Percentiles rank a stretch among this genome's conserved stretches.
phyloP scores from a whole-genome alignment of 805 yeast genomes.

The Torulaspora indica region DNA sequence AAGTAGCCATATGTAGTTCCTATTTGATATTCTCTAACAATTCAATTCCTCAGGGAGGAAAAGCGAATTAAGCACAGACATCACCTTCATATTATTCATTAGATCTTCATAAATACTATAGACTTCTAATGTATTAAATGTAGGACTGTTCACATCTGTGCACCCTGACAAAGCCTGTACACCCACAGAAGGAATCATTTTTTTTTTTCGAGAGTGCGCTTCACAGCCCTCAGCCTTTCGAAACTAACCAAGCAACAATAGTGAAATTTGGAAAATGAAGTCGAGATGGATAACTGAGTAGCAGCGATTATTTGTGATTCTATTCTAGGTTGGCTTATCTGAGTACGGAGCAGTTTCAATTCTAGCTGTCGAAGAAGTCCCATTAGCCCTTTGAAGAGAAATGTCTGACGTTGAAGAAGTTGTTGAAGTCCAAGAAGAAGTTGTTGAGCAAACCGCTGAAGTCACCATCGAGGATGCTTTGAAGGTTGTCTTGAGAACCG shows the following conservation, averaged over 20 bases:
- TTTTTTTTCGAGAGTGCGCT: not conserved
- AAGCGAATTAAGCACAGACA: not conserved
- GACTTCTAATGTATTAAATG: too few species aligned
- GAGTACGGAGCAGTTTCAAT: slow-evolving; percentile 53
- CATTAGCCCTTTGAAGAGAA: slow-evolving; percentile 34
- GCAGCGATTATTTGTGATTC: not conserved
- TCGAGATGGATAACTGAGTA: not conserved
- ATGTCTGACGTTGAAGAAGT: slow-evolving; percentile 95
- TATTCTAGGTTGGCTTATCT: slow-evolving; percentile 1
- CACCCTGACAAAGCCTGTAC: not conserved
- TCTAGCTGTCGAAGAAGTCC: slow-evolving; percentile 70
- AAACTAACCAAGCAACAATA: not conserved
- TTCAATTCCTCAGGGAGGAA: slow-evolving; percentile 4
- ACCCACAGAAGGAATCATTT: too few species aligned
- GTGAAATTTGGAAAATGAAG: slow-evolving; percentile 4
- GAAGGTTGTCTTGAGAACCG: slow-evolving; percentile 95
- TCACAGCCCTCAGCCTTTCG: not conserved
- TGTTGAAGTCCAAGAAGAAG: slow-evolving; percentile 79
- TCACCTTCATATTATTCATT: too few species aligned
- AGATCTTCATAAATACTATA: too few species aligned
- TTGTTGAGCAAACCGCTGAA: slow-evolving; percentile 77
- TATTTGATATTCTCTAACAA: not conserved
- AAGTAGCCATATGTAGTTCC: not conserved
- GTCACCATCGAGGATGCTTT: slow-evolving; percentile 97
- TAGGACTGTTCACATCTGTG: not conserved